These are phyloP conservation scores for Gliomastix tumulicola DNA, from an alignment of 2,329 filamentous ascomycete species.

Conservation along the genomic window DNA sequence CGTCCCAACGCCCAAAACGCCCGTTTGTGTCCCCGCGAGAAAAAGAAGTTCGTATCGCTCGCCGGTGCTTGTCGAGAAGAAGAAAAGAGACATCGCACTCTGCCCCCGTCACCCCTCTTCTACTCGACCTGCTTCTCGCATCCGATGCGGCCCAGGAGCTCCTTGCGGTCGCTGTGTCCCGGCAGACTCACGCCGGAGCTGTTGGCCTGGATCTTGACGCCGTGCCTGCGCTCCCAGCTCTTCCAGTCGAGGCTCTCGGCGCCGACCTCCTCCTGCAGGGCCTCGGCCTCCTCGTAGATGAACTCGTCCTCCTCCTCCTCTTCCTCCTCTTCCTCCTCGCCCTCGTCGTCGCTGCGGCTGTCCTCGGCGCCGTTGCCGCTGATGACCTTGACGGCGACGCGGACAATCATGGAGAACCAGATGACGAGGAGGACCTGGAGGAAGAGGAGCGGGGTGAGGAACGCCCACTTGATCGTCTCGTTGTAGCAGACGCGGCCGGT, in stretches of 20 bases:
- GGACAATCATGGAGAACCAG: conserved; percentile 87
- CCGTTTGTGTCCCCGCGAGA: no score
- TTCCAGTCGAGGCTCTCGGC: conserved; percentile 64
- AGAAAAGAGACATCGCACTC: no score
- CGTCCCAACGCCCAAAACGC: no score
- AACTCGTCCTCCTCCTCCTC: conserved; percentile 52
- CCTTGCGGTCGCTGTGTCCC: conserved; percentile 70
- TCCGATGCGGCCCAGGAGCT: conserved; percentile 73
- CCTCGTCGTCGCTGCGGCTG: conserved; percentile 79
- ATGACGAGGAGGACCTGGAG: conserved; percentile 75
- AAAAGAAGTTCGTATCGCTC: no score
- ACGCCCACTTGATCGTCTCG: conserved; percentile 64
- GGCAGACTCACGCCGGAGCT: conserved; percentile 59
- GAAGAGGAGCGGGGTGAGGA: conserved; percentile 68
- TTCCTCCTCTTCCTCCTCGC: conserved; percentile 58
- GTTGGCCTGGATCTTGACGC: conserved; percentile 45
- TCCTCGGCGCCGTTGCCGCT: conserved; percentile 76
- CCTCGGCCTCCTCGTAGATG: conserved; percentile 45
- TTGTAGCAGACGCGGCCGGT: conserved; percentile 77
- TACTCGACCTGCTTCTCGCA: conserved; percentile 67
- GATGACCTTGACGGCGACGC: conserved; percentile 74
- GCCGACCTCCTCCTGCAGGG: conserved; percentile 68
- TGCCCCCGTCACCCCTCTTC: no score
- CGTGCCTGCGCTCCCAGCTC: conserved; percentile 51
- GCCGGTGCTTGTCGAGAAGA: no score